Conservation (phyloP, 1,284 basidiomycete species). For the Xanthoconium separans region DNA sequence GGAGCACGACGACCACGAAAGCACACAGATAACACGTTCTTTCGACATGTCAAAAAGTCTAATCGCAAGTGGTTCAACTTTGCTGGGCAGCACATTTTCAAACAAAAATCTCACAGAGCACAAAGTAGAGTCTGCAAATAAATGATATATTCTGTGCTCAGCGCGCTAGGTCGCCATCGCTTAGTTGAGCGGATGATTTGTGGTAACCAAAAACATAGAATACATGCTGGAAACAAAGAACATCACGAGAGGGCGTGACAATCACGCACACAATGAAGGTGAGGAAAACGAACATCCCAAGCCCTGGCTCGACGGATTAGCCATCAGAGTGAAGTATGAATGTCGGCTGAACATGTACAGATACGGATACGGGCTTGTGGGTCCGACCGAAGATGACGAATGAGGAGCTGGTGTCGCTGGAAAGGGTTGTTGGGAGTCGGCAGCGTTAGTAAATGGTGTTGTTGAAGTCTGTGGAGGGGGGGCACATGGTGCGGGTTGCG, state of each 20-base stretch:
- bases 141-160: slow-evolving; percentile 73
- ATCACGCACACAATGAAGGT: slow-evolving; percentile 73
- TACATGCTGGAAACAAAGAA: slow-evolving; percentile 73
- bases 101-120: slow-evolving; percentile 59
- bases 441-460: background rate
- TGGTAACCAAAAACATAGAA: slow-evolving; percentile 77
- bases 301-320: slow-evolving; percentile 44
- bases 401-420: slow-evolving; percentile 42
- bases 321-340: background rate
- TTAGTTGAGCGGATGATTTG: slow-evolving; percentile 80
- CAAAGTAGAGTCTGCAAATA: slow-evolving; percentile 65
- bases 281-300: slow-evolving; percentile 64
- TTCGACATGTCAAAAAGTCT: slow-evolving; percentile 83
- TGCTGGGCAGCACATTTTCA: background rate
- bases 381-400: slow-evolving; percentile 61
- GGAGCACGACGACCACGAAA: slow-evolving; percentile 64
- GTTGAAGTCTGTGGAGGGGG: slow-evolving; percentile 7
- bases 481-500: slow-evolving; percentile 23
- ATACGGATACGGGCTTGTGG: slow-evolving; percentile 69
- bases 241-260: slow-evolving; percentile 69
- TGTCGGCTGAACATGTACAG: slow-evolving; percentile 44
- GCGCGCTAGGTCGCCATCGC: slow-evolving; percentile 67
- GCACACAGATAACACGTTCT: slow-evolving; percentile 69
- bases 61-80: slow-evolving; percentile 4
- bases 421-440: slow-evolving; percentile 19